A percentile compares a stretch with the other conserved stretches of the same genome.
Evolutionary conservation across 257 asterid genomes (phyloP).

Genomic region (Solanum pimpinellifolium): DNA sequence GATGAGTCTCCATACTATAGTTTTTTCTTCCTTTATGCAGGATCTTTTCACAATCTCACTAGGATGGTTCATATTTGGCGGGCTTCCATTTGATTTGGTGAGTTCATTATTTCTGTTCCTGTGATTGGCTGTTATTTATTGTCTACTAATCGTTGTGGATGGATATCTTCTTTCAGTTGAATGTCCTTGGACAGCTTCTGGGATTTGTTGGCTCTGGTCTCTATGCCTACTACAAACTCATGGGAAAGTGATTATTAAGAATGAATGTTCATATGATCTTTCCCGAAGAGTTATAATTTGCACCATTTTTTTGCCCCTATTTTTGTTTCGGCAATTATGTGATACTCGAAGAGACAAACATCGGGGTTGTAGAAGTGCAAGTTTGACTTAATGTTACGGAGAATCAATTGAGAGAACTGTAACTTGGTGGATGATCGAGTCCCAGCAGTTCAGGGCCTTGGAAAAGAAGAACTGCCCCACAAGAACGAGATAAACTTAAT

Average conservation of each 20-base stretch:
- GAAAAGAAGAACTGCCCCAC: not conserved
- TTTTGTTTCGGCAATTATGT: not conserved
- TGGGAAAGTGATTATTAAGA: constrained; percentile 35
- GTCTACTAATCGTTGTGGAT: not conserved
- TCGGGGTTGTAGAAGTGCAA: not conserved
- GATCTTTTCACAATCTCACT: constrained; percentile 76
- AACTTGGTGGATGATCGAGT: not conserved
- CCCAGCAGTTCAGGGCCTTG: not conserved
- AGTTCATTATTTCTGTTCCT: constrained; percentile 11
- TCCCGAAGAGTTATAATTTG: not conserved
- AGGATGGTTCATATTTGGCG: constrained; percentile 87
- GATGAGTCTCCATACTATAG: not conserved
- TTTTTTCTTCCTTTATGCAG: constrained; percentile 18
- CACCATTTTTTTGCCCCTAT: not conserved
- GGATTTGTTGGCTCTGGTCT: constrained; percentile 75
- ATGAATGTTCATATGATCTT: not conserved
- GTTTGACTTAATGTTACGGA: not conserved
- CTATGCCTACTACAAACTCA: constrained; percentile 66
- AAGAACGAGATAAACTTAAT: not conserved
- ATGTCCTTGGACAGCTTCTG: constrained; percentile 63
- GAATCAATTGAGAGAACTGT: not conserved
- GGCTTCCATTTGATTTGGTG: constrained; percentile 84
- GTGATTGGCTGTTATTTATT: not conserved
- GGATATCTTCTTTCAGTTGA: constrained; percentile 41
- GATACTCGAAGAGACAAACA: not conserved